Conservation (phyloP, 768 basidiomycete genomes). For the Glaciozyma martinii region DNA sequence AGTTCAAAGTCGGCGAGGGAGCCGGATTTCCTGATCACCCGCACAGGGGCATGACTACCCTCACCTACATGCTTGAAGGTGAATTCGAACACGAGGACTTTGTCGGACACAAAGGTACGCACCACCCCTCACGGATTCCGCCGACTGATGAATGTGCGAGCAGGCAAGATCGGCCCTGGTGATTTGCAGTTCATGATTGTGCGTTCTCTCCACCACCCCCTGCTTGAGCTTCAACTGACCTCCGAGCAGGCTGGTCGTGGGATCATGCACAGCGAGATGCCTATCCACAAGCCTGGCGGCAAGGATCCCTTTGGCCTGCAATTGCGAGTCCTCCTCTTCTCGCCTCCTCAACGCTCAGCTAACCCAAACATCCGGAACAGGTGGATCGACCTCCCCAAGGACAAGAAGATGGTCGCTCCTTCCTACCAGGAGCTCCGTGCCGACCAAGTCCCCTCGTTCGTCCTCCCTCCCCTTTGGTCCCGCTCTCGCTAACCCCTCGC, state of each 20-base stretch:
- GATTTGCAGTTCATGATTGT: constrained; percentile 69
- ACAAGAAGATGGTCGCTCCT: constrained; percentile 73
- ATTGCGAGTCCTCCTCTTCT: constrained; percentile 39
- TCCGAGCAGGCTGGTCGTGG: constrained; percentile 2
- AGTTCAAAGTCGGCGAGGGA: constrained; percentile 62
- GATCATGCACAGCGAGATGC: constrained; percentile 51
- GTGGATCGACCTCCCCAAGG: constrained; percentile 38
- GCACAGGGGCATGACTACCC: constrained; percentile 56
- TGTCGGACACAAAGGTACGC: constrained; percentile 61
- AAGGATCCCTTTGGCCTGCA: constrained; percentile 77
- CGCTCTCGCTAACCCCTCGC: constrained; percentile 33
- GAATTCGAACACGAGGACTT: constrained; percentile 79
- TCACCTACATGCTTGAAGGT: constrained; percentile 75
- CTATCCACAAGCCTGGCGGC: constrained; percentile 56
- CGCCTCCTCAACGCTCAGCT: not conserved
- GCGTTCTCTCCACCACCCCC: not conserved
- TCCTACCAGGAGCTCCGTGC: constrained; percentile 73
- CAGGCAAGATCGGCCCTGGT: constrained; percentile 48
- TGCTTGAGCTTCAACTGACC: not conserved
- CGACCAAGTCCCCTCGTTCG: constrained; percentile 41
- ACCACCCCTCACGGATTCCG: constrained; percentile 39
- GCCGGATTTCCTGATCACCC: constrained; percentile 67
- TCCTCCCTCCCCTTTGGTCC: not conserved
- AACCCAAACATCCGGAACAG: too few species aligned
- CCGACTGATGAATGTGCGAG: not conserved